Percentiles rank a stretch among this genome's conserved stretches.
Conservation (phyloP, 129 eudicot species). For the Deinandra increscens region DNA sequence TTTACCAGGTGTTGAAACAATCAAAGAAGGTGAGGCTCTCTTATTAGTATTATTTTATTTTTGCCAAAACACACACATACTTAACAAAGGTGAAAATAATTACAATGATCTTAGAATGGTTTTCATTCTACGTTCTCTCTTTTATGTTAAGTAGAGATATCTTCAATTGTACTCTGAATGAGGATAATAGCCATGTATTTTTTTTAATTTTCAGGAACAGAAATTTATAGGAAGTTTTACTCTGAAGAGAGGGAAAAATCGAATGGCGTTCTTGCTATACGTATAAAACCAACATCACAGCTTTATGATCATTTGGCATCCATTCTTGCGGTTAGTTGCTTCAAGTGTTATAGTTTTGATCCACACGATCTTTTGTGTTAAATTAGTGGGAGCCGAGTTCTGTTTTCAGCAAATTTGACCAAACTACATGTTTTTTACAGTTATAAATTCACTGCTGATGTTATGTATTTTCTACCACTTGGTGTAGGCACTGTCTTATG, state of each 20-base stretch:
- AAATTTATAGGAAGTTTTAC: slow-evolving; percentile 75
- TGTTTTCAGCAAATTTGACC: background rate
- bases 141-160: background rate
- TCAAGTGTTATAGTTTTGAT: slow-evolving; percentile 10
- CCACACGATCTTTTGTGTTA: background rate
- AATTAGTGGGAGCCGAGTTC: background rate
- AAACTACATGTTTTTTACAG: slow-evolving; percentile 12
- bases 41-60: background rate
- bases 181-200: slow-evolving; percentile 9
- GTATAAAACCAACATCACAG: slow-evolving; percentile 52
- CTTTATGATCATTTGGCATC: slow-evolving; percentile 54
- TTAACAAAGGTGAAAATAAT: background rate
- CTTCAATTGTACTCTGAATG: slow-evolving; percentile 4
- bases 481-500: slow-evolving; percentile 58
- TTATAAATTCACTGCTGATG: slow-evolving; percentile 1
- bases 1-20: slow-evolving; percentile 71
- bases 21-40: slow-evolving; percentile 61
- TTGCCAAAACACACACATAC: background rate
- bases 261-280: slow-evolving; percentile 78
- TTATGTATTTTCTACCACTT: slow-evolving; percentile 8
- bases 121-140: no score
- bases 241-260: slow-evolving; percentile 72
- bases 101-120: background rate
- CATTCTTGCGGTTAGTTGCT: slow-evolving; percentile 64
- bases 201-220: slow-evolving; percentile 49